Conservation (phyloP, 2,329 filamentous ascomycete genomes). For the Aspergillus niger region DNA sequence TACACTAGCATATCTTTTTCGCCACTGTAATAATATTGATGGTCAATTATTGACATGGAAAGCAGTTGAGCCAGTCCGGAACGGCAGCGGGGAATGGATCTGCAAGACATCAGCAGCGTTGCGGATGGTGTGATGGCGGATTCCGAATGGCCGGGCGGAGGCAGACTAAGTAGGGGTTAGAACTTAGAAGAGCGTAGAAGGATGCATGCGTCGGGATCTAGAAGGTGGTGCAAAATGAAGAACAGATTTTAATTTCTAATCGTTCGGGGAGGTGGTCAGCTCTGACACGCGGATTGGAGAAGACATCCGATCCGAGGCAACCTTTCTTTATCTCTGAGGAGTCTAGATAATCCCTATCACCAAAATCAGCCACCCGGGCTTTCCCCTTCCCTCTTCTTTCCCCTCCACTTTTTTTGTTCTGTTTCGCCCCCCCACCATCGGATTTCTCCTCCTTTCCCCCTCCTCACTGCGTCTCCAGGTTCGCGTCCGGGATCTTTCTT, state of each 20-base stretch:
- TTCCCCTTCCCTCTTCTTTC: not conserved
- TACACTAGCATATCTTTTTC: not conserved
- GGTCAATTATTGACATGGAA: not conserved
- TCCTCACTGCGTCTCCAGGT: constrained; percentile 1
- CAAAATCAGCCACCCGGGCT: not conserved
- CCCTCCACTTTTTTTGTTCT: constrained; percentile 9
- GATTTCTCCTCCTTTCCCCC: constrained; percentile 2
- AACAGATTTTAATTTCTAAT: not conserved
- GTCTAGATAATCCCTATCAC: not conserved
- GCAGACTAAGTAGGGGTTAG: not conserved
- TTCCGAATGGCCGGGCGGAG: not conserved
- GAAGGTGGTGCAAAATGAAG: not conserved
- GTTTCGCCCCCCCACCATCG: constrained; percentile 3
- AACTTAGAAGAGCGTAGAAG: not conserved
- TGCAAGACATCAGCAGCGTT: constrained; percentile 3
- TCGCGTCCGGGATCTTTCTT: constrained; percentile 18
- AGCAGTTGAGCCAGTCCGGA: not conserved
- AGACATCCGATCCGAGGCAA: not conserved
- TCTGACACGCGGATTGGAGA: not conserved
- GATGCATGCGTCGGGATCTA: not conserved
- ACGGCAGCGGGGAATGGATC: constrained; percentile 4
- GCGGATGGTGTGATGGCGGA: constrained; percentile 4
- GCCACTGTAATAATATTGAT: constrained; percentile 1
- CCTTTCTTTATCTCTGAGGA: not conserved
- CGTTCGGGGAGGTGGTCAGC: not conserved